phyloP scores from a whole-genome alignment of 2,329 filamentous ascomycete genomes.

The Cercospora sp. region DNA sequence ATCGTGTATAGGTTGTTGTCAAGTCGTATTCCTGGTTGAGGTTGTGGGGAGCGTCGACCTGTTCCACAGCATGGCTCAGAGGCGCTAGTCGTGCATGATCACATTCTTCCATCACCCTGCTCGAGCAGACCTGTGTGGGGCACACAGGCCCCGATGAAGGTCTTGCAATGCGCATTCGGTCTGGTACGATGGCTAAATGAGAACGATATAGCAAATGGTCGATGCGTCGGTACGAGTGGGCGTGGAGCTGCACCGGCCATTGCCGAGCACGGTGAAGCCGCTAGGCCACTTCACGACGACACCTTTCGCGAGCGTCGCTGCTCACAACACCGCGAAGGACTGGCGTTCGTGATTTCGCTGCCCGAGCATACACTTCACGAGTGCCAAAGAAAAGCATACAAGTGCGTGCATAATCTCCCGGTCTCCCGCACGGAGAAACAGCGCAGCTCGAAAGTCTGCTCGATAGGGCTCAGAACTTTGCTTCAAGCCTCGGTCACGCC shows the following conservation, averaged over 20 bases:
- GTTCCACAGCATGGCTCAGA: neutral
- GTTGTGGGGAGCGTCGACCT: neutral
- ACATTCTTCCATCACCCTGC: neutral
- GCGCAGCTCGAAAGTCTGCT: neutral
- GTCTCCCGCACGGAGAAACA: neutral
- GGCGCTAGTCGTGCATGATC: neutral
- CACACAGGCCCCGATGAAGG: neutral
- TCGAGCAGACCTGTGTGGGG: neutral
- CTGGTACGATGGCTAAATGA: neutral
- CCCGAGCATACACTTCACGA: neutral
- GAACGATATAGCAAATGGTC: neutral
- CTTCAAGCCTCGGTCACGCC: neutral
- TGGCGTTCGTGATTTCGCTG: no score
- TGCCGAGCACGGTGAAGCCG: neutral
- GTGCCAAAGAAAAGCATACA: neutral
- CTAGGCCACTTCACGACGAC: neutral
- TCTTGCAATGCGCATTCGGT: neutral
- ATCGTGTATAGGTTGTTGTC: neutral
- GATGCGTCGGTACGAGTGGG: neutral
- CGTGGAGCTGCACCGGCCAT: neutral
- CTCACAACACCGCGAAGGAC: no score
- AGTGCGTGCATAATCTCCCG: neutral
- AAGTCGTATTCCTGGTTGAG: neutral
- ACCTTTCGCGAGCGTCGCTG: neutral
- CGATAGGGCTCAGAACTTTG: neutral